Evolutionary conservation across 2,329 filamentous ascomycete species (phyloP).

Genomic region (Colletotrichum phormii): DNA sequence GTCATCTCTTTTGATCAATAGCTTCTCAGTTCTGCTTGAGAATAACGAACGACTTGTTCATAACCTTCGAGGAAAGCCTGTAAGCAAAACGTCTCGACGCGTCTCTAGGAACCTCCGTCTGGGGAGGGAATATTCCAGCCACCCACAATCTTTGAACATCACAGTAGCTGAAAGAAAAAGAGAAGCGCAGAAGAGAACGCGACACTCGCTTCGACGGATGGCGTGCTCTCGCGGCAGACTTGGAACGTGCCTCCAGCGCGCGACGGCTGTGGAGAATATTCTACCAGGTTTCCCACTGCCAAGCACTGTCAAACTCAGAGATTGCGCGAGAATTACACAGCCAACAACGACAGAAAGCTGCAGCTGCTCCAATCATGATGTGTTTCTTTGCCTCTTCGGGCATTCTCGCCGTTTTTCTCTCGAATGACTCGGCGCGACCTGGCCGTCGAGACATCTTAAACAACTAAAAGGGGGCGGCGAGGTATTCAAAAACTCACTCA

Average conservation of each 20-base stretch:
- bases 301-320: background rate
- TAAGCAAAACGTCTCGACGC: too few species aligned
- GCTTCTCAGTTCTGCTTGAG: too few species aligned
- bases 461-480: background rate
- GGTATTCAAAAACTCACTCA: background rate
- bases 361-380: background rate
- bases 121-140: too few species aligned
- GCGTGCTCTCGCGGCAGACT: background rate
- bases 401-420: background rate
- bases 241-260: background rate
- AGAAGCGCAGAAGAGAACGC: background rate
- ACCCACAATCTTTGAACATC: too few species aligned
- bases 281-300: background rate
- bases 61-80: too few species aligned
- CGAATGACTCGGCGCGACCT: background rate
- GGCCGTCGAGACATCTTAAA: background rate
- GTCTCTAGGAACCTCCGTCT: too few species aligned
- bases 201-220: background rate
- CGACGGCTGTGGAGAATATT: background rate
- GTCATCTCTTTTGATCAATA: too few species aligned
- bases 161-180: too few species aligned
- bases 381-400: background rate
- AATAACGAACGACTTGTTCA: too few species aligned
- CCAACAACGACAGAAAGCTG: background rate
- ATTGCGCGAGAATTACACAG: constrained; percentile 6